A percentile compares a stretch with the other conserved stretches of the same genome.
These are phyloP conservation scores for Exophiala aquamarina DNA, from an alignment of 2,329 filamentous ascomycete genomes.

Conservation along the genomic window DNA sequence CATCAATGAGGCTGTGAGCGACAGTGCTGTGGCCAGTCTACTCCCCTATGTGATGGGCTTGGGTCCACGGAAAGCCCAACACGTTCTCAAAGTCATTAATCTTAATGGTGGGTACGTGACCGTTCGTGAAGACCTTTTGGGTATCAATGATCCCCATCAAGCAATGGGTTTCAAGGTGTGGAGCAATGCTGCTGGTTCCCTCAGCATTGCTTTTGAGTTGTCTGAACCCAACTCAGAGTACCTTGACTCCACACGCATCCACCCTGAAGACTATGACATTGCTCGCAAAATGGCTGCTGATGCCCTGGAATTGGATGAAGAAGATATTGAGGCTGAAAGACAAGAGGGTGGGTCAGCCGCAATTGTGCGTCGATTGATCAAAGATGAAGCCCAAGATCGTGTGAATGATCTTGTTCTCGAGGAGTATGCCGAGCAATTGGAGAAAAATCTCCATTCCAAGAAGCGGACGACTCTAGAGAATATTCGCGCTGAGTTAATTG, in stretches of 20 bases:
- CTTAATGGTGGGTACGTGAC: slow-evolving; percentile 83
- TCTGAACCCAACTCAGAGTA: slow-evolving; percentile 82
- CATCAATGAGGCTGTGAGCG: slow-evolving; percentile 84
- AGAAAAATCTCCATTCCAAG: slow-evolving; percentile 87
- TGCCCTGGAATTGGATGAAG: slow-evolving; percentile 92
- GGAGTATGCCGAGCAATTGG: slow-evolving; percentile 93
- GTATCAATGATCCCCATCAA: slow-evolving; percentile 77
- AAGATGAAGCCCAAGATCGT: slow-evolving; percentile 88
- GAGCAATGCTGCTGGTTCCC: slow-evolving; percentile 95
- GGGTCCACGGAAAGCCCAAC: slow-evolving; percentile 84
- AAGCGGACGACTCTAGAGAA: slow-evolving; percentile 96
- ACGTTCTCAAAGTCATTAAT: slow-evolving; percentile 85
- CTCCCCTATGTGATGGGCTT: slow-evolving; percentile 89
- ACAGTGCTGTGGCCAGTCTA: slow-evolving; percentile 80
- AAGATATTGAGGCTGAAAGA: slow-evolving; percentile 92
- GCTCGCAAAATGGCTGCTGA: slow-evolving; percentile 98
- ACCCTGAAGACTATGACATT: slow-evolving; percentile 97
- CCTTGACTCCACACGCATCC: slow-evolving; percentile 92
- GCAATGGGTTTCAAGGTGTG: slow-evolving; percentile 89
- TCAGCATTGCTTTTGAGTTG: slow-evolving; percentile 86
- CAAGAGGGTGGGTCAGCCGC: slow-evolving; percentile 87
- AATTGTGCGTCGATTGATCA: slow-evolving; percentile 91
- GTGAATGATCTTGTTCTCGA: slow-evolving; percentile 96
- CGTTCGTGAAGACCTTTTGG: slow-evolving; percentile 82
- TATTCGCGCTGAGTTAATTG: slow-evolving; percentile 88